These are phyloP conservation scores for Dendrobium huoshanense DNA, from an alignment of 106 monocot species.

Conservation along the genomic window DNA sequence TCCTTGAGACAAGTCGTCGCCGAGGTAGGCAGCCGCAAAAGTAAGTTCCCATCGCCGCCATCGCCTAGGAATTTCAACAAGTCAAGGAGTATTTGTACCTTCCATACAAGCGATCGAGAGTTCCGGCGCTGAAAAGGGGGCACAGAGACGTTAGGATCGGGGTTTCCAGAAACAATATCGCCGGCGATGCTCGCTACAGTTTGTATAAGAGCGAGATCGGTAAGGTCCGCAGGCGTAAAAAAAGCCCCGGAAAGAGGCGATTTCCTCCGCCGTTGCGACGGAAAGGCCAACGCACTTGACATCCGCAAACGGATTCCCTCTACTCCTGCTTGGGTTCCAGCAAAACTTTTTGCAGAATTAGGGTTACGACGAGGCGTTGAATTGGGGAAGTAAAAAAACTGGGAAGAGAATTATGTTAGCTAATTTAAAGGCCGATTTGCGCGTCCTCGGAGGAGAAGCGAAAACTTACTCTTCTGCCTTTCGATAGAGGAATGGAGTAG, in stretches of 20 bases:
- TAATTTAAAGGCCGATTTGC: background rate
- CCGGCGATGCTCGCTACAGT: constrained; percentile 25
- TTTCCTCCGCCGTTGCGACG: constrained; percentile 28
- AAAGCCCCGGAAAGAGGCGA: constrained; percentile 51
- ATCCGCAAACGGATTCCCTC: constrained; percentile 8
- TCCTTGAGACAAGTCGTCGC: constrained; percentile 60
- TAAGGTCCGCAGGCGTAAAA: constrained; percentile 51
- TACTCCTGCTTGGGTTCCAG: background rate
- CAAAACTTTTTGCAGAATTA: constrained; percentile 1
- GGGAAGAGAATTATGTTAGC: background rate
- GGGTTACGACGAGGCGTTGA: background rate
- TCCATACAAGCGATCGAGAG: constrained; percentile 38
- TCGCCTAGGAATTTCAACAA: constrained; percentile 45
- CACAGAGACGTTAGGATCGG: background rate
- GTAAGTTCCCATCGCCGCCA: background rate
- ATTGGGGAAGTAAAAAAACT: background rate
- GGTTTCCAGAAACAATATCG: constrained; percentile 22
- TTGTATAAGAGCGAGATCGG: constrained; percentile 35
- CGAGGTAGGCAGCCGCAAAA: constrained; percentile 18
- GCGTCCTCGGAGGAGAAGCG: background rate
- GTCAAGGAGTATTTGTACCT: constrained; percentile 30
- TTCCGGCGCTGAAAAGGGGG: constrained; percentile 37
- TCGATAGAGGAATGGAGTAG: background rate
- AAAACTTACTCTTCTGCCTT: background rate
- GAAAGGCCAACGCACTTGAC: constrained; percentile 28